Evolutionary conservation across 1,284 basidiomycete species (phyloP).

Genomic region (Leccinum subfulvum): DNA sequence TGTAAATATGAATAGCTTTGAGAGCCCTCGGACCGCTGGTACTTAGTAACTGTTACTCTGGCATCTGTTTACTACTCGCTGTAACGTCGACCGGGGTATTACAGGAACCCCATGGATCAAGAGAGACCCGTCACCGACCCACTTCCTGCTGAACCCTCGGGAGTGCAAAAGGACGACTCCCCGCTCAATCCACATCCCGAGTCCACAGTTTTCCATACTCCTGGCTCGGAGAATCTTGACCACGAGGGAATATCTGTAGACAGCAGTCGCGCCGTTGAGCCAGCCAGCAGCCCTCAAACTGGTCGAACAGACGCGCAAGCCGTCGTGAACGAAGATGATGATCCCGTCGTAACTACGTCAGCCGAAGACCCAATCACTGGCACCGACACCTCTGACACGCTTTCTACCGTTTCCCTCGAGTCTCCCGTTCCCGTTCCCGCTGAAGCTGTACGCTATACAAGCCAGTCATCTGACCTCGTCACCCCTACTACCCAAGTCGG

Average conservation of each 20-base stretch:
- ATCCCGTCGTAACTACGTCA: conserved; percentile 4
- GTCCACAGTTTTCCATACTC: conserved; percentile 4
- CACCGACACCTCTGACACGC: background rate
- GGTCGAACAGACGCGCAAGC: conserved; percentile 2
- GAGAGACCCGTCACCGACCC: conserved; percentile 12
- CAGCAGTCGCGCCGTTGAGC: background rate
- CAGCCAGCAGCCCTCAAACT: background rate
- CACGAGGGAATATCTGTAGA: conserved; percentile 3
- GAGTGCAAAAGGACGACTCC: conserved; percentile 6
- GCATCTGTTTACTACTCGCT: background rate
- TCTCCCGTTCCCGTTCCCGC: conserved; percentile 5
- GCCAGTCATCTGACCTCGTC: conserved; percentile 6
- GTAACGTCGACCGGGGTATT: background rate
- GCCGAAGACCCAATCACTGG: background rate
- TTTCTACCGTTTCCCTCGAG: conserved; percentile 5
- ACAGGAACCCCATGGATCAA: conserved; percentile 18
- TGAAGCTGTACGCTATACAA: conserved; percentile 9
- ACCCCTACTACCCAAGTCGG: conserved; percentile 6
- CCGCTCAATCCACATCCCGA: conserved; percentile 11
- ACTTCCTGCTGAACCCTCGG: conserved; percentile 4
- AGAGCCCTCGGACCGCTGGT: background rate
- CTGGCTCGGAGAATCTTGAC: background rate
- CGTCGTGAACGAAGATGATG: conserved; percentile 2
- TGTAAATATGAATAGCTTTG: background rate
- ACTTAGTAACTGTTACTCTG: background rate